Conservation (phyloP, 495 filamentous ascomycete species). For the Thermothielavioides terrestris region DNA sequence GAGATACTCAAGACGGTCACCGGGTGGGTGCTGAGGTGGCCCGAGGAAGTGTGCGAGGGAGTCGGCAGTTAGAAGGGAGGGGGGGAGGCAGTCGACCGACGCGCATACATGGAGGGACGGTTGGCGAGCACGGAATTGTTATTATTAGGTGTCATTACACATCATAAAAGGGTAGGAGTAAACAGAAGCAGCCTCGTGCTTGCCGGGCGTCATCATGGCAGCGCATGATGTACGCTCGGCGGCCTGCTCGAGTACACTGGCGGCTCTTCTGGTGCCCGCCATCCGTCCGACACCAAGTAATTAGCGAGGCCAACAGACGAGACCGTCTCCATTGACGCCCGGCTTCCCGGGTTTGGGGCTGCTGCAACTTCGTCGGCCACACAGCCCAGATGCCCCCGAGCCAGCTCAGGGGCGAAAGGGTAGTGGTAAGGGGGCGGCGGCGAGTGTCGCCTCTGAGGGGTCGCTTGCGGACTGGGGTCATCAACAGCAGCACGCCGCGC, state of each 20-base stretch:
- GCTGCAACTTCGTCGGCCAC: not conserved
- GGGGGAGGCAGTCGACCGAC: too few species aligned
- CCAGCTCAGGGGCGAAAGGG: not conserved
- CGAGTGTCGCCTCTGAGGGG: not conserved
- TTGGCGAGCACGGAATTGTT: not conserved
- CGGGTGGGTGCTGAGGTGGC: slow-evolving; percentile 61
- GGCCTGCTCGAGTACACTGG: slow-evolving; percentile 18
- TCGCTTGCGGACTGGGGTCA: not conserved
- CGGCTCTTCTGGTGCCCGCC: slow-evolving; percentile 12
- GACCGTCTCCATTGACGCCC: slow-evolving; percentile 14
- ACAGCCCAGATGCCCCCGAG: not conserved
- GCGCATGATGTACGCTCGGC: slow-evolving; percentile 7
- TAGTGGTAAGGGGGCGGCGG: slow-evolving; percentile 6
- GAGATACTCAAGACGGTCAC: slow-evolving; percentile 69
- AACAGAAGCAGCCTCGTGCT: too few species aligned
- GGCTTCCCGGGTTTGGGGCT: not conserved
- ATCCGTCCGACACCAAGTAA: slow-evolving; percentile 22
- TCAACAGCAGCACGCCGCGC: not conserved
- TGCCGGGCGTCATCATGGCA: not conserved
- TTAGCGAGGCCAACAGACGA: slow-evolving; percentile 15
- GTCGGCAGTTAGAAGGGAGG: not conserved
- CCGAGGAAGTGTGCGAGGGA: slow-evolving; percentile 15
- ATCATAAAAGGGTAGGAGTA: too few species aligned
- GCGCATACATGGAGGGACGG: not conserved
- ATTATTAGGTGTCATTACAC: not conserved